Conservation (phyloP, 306 rosid species). For the Pachyrhizus erosus region DNA sequence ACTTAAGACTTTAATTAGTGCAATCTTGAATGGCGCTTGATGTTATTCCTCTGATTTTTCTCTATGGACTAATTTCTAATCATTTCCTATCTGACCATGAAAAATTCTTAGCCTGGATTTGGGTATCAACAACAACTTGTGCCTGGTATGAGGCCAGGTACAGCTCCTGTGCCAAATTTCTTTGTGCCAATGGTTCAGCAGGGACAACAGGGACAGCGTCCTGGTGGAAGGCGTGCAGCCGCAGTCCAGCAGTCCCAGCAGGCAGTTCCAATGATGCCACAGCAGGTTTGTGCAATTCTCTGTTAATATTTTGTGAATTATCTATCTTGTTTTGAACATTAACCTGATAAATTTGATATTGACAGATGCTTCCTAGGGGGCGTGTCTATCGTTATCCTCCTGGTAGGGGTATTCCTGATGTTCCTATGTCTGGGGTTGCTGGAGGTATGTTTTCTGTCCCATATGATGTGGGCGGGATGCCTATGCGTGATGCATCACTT, state of each 20-base stretch:
- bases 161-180: constrained; percentile 93
- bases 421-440: constrained; percentile 88
- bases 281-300: constrained; percentile 64
- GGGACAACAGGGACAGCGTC: constrained; percentile 95
- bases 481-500: constrained; percentile 74
- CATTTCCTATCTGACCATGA: constrained; percentile 23
- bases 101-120: constrained; percentile 80
- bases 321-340: constrained; percentile 4
- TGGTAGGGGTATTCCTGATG: constrained; percentile 87
- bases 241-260: constrained; percentile 88
- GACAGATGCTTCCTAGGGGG: constrained; percentile 92
- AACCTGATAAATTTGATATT: constrained; percentile 35
- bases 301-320: neutral
- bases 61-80: constrained; percentile 8
- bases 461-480: constrained; percentile 83
- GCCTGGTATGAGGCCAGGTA: constrained; percentile 99
- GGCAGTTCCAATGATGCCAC: constrained; percentile 88
- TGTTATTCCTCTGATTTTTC: neutral
- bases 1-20: neutral
- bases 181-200: constrained; percentile 98
- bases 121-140: constrained; percentile 99
- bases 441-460: constrained; percentile 99
- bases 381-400: constrained; percentile 93
- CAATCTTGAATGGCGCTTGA: neutral
- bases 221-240: constrained; percentile 95